phyloP scores from a whole-genome alignment of 2,329 filamentous ascomycete species.

The Cladosporium sp. region DNA sequence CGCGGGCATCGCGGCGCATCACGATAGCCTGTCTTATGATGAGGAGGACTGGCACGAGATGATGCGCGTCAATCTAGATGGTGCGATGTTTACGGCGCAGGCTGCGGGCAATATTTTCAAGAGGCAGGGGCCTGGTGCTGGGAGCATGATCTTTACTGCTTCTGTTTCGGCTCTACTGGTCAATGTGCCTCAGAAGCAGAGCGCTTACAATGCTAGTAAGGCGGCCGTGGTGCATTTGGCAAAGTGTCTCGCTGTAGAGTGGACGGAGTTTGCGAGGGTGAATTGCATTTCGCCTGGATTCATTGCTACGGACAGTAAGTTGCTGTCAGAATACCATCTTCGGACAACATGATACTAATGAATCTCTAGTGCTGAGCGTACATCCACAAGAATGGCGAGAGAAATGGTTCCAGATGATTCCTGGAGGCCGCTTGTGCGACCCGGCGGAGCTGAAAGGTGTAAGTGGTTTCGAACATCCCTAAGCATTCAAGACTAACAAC shows the following conservation, averaged over 20 bases:
- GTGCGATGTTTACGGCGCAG: conserved; percentile 82
- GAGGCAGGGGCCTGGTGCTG: conserved; percentile 65
- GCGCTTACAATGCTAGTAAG: conserved; percentile 48
- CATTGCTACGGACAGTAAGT: conserved; percentile 64
- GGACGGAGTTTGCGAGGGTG: conserved; percentile 71
- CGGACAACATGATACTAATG: neutral
- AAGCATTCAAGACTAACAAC: neutral
- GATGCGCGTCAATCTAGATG: conserved; percentile 84
- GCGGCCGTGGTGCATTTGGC: conserved; percentile 48
- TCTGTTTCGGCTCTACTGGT: conserved; percentile 77
- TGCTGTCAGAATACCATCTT: neutral
- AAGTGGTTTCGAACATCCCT: neutral
- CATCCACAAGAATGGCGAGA: conserved; percentile 68
- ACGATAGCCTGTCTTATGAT: conserved; percentile 24
- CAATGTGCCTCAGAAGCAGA: conserved; percentile 74
- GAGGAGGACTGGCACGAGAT: conserved; percentile 32
- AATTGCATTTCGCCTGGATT: conserved; percentile 78
- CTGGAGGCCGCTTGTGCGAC: conserved; percentile 74
- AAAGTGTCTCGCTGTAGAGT: conserved; percentile 72
- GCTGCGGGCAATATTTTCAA: conserved; percentile 83
- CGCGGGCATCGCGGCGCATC: conserved; percentile 58
- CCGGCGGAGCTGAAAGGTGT: conserved; percentile 73
- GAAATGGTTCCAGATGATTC: conserved; percentile 62
- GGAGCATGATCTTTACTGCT: conserved; percentile 87
- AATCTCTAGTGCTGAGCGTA: conserved; percentile 56